These are phyloP conservation scores for Calonectria honghensis DNA, from an alignment of 2,329 filamentous ascomycete genomes.

Conservation along the genomic window DNA sequence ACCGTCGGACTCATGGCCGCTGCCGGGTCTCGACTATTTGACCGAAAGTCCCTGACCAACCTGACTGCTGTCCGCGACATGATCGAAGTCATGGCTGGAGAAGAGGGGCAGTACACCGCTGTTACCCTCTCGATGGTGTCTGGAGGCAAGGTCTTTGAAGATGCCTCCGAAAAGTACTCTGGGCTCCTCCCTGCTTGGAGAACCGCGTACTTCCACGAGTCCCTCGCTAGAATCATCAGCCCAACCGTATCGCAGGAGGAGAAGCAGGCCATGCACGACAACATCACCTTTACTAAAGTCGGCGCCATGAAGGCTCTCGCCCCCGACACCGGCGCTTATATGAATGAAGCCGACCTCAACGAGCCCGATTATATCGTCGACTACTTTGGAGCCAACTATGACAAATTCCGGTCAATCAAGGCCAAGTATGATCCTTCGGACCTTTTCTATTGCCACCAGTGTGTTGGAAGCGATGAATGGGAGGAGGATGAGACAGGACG, in stretches of 20 bases:
- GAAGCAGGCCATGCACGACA: slow-evolving; percentile 5
- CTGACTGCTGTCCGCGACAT: slow-evolving; percentile 2
- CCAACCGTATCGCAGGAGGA: neutral
- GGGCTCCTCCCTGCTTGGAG: neutral
- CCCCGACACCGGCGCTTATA: slow-evolving; percentile 10
- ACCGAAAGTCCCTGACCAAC: neutral
- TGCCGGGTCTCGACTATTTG: neutral
- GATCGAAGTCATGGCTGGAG: slow-evolving; percentile 6
- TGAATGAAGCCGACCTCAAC: slow-evolving; percentile 9
- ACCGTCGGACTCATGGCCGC: slow-evolving; percentile 14
- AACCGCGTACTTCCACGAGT: neutral
- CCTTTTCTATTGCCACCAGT: slow-evolving; percentile 14
- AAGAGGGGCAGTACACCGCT: neutral
- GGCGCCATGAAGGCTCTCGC: slow-evolving; percentile 11
- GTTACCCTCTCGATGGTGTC: slow-evolving; percentile 7
- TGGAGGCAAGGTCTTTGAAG: neutral
- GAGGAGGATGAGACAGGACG: neutral
- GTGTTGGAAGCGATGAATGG: slow-evolving; percentile 9
- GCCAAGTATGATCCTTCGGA: neutral
- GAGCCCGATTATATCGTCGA: slow-evolving; percentile 3
- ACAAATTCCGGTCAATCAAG: neutral
- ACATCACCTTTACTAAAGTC: slow-evolving; percentile 11
- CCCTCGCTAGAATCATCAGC: slow-evolving; percentile 8
- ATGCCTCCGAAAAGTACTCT: neutral
- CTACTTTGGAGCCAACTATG: slow-evolving; percentile 2